Evolutionary conservation across 73 alveolate genomes (phyloP).

Genomic region (Tetrahymena malaccensis): DNA sequence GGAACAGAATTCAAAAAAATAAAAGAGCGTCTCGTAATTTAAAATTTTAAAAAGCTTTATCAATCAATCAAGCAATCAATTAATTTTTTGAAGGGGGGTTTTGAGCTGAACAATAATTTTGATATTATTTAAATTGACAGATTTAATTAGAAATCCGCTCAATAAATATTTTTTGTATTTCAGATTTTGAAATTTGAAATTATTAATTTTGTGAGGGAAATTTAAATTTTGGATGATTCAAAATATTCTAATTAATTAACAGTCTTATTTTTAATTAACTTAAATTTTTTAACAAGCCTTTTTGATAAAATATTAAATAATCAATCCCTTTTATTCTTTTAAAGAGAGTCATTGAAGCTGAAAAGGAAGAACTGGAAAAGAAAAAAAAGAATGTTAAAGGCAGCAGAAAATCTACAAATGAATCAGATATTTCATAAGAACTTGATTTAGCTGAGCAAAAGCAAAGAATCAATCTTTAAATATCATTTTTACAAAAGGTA

Average conservation of each 20-base stretch:
- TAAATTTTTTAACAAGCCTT: too few species aligned
- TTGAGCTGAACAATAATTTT: conserved; percentile 50
- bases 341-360: conserved; percentile 29
- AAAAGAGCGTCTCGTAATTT: conserved; percentile 48
- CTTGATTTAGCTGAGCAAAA: not conserved
- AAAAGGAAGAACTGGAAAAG: conserved; percentile 52
- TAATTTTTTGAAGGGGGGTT: conserved; percentile 9
- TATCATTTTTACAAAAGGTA: conserved; percentile 3
- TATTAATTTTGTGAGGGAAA: not conserved
- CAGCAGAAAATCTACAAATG: not conserved
- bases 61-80: too few species aligned
- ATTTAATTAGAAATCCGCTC: not conserved
- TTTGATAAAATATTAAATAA: too few species aligned
- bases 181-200: not conserved
- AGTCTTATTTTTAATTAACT: not conserved
- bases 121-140: not conserved
- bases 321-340: not conserved
- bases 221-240: not conserved
- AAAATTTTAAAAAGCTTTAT: too few species aligned
- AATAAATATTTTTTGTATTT: not conserved
- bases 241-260: not conserved
- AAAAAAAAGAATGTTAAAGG: conserved; percentile 27
- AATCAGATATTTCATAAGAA: not conserved
- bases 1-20: conserved; percentile 78
- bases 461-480: conserved; percentile 11